A percentile compares a stretch with the other conserved stretches of the same genome.
Conservation (phyloP, 371 early-diverging fungal genomes). For the Apophysomyces sp. region DNA sequence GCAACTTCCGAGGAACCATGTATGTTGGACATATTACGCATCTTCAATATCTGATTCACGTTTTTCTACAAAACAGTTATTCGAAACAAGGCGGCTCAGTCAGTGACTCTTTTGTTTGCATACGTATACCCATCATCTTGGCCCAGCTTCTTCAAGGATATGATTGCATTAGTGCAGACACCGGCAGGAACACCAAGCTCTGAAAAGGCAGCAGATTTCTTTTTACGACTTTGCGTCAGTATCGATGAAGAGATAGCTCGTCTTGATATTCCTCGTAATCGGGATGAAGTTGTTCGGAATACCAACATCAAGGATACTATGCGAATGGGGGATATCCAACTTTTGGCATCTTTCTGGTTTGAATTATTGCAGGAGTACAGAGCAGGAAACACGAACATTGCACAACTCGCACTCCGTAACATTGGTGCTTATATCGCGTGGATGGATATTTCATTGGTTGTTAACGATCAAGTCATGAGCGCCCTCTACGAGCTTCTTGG, state of each 20-base stretch:
- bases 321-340: constrained; percentile 81
- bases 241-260: constrained; percentile 94
- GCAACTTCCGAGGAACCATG: constrained; percentile 57
- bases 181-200: constrained; percentile 40
- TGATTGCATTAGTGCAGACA: constrained; percentile 66
- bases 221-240: constrained; percentile 75
- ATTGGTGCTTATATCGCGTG: constrained; percentile 78
- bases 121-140: constrained; percentile 83
- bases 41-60: not conserved
- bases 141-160: constrained; percentile 87
- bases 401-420: constrained; percentile 62
- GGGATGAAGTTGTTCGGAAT: constrained; percentile 76
- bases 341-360: constrained; percentile 80
- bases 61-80: constrained; percentile 50
- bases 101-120: constrained; percentile 81
- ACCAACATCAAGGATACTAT: constrained; percentile 88
- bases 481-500: constrained; percentile 73
- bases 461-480: constrained; percentile 79
- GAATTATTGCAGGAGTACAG: constrained; percentile 61
- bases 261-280: constrained; percentile 67
- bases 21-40: constrained; percentile 27
- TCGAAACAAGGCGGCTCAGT: constrained; percentile 86
- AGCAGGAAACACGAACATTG: constrained; percentile 51
- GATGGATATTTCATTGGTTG: constrained; percentile 93
- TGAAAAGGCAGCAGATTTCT: constrained; percentile 72